Evolutionary conservation across 2,329 filamentous ascomycete species (phyloP).

Genomic region (Teratosphaeria nubilosa): DNA sequence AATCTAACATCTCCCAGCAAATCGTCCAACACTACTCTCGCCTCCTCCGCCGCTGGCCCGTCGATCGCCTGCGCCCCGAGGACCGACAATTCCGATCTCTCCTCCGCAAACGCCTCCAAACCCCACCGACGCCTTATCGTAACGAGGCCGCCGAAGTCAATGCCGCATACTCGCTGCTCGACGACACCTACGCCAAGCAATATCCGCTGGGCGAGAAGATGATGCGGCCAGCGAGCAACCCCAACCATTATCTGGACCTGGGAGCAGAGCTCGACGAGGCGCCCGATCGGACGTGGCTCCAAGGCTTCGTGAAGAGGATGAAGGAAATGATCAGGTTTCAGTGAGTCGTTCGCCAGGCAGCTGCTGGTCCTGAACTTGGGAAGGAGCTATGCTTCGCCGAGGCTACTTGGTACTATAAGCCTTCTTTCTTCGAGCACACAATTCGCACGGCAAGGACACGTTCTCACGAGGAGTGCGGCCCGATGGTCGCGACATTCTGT

Average conservation of each 20-base stretch:
- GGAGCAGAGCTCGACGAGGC: conserved; percentile 44
- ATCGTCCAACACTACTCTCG: conserved; percentile 41
- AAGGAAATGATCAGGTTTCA: conserved; percentile 39
- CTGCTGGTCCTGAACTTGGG: neutral
- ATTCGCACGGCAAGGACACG: neutral
- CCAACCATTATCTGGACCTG: conserved; percentile 44
- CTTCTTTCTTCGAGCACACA: neutral
- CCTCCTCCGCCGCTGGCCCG: conserved; percentile 40
- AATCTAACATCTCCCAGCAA: conserved; percentile 11
- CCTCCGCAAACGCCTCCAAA: conserved; percentile 31
- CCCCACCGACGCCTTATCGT: conserved; percentile 2
- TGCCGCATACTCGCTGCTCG: conserved; percentile 50
- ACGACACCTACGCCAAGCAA: conserved; percentile 45
- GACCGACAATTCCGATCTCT: conserved; percentile 35
- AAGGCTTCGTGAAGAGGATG: conserved; percentile 36
- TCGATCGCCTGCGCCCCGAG: conserved; percentile 40
- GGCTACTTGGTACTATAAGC: too few relatives aligned
- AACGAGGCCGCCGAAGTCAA: conserved; percentile 42
- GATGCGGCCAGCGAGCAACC: conserved; percentile 41
- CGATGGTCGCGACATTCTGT: too few relatives aligned
- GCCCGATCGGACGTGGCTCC: conserved; percentile 39
- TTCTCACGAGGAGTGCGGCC: neutral
- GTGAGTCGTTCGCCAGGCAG: conserved; percentile 13
- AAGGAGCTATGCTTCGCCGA: neutral
- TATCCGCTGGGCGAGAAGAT: conserved; percentile 39